Percentiles rank a stretch among this genome's conserved stretches.
Conservation (phyloP, 306 rosid genomes). For the Alnus rubra region DNA sequence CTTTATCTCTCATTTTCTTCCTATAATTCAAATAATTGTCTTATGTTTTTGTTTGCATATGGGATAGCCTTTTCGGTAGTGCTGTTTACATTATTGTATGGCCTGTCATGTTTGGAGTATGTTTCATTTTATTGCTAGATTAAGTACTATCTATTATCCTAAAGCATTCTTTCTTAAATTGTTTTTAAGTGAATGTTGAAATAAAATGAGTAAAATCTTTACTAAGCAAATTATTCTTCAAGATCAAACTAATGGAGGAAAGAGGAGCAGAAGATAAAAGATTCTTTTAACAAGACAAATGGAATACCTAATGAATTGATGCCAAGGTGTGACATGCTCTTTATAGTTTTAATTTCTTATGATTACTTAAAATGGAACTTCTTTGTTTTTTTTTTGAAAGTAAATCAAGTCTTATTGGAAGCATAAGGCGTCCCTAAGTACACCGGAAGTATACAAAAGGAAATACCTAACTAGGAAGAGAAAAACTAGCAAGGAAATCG, state of each 20-base stretch:
- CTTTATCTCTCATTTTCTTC: background rate
- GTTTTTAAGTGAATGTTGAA: background rate
- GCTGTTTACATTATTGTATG: background rate
- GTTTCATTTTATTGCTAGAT: background rate
- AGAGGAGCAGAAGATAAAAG: background rate
- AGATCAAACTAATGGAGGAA: background rate
- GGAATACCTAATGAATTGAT: background rate
- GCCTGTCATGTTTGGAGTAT: background rate
- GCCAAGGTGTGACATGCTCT: background rate
- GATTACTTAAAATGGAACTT: background rate
- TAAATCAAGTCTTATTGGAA: too few relatives aligned
- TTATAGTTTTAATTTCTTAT: background rate
- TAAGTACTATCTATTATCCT: background rate
- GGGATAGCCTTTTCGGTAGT: background rate
- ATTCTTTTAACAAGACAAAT: background rate
- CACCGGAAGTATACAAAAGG: too few relatives aligned
- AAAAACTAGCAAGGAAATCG: too few relatives aligned
- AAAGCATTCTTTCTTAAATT: background rate
- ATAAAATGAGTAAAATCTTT: background rate
- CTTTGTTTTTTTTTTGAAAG: background rate
- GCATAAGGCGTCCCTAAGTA: too few relatives aligned
- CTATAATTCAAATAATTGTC: background rate
- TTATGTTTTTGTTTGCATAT: background rate
- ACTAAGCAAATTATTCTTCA: background rate
- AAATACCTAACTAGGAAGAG: too few relatives aligned